Evolutionary conservation across 495 filamentous ascomycete species (phyloP), one percentile per base, ranked within the genome.

Genomic region (Aspergillus leporis): DNA sequence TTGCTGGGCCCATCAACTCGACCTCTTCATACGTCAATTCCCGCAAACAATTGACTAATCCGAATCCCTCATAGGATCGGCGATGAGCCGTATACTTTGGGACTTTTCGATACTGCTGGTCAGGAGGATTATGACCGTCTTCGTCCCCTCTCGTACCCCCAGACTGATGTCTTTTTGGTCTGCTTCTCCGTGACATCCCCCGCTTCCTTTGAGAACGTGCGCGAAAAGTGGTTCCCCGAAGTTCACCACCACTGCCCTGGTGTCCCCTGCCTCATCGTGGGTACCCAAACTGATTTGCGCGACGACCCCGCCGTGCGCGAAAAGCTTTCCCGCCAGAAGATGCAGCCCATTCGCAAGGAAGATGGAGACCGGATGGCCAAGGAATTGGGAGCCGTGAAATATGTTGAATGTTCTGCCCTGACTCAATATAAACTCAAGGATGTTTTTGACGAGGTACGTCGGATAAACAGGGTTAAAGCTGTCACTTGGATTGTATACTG

Each of bases 81-180:
- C 58, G 94, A 98, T 75, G 94, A 98, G 75, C 94, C 94, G 23
- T 98, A 98, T 69, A 98, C 94, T 10, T 84, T 98, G 40, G 94
- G 94, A 31, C 84, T 98, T 8, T 98, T 98, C 70, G 94, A 98
- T 87, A 98, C 94, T 31, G 94, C 94, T 51, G 94, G 94, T 66
- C 94, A 98, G 81, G 94, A 98, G 80, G 94, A 98, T 86, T 98
- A 98, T 74, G 94, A 98, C 76, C 90, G 94, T 58, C 86, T 98
- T 43, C 91, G 94, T 38, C 94, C 94, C 16, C 83, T 98, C 56
- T 98, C 94, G 52, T 98, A 98, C 68, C 94, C 94, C 0, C 94
- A 98, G 77, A 98, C 94, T 62, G 94, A 98, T 71, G 94, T 98
- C 51, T 98, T 98, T 78, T 86, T 98, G 41, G 93, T 98, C 64